A percentile compares a stretch with the other conserved stretches of the same genome.
These are phyloP conservation scores for Colletotrichum liriopes DNA, from an alignment of 2,329 filamentous ascomycete genomes.

Conservation along the genomic window DNA sequence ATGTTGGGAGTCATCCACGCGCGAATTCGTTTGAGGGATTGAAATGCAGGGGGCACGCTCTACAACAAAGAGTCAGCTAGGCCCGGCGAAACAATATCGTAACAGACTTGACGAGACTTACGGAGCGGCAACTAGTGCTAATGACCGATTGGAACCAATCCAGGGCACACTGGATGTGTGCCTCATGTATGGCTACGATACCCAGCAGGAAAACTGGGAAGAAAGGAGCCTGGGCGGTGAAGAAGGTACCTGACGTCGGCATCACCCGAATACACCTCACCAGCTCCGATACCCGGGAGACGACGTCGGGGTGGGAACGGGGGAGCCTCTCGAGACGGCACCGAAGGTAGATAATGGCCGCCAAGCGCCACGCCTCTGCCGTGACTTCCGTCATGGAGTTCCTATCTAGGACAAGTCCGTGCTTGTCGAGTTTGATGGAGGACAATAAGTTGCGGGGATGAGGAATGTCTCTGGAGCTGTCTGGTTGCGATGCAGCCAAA, in stretches of 20 bases:
- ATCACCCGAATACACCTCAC: constrained; percentile 56
- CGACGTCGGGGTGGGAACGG: constrained; percentile 54
- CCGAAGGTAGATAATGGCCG: constrained; percentile 57
- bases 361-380: constrained; percentile 59
- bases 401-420: constrained; percentile 23
- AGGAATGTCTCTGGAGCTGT: constrained; percentile 4
- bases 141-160: constrained; percentile 57
- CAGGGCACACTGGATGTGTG: constrained; percentile 50
- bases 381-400: constrained; percentile 58
- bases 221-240: constrained; percentile 60
- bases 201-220: constrained; percentile 60
- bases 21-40: constrained; percentile 53
- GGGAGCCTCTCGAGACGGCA: constrained; percentile 58
- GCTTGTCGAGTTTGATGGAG: constrained; percentile 12
- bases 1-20: constrained; percentile 53
- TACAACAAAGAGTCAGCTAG: constrained; percentile 42
- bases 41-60: constrained; percentile 59
- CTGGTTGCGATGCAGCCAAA: not conserved
- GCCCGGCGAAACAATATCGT: not conserved
- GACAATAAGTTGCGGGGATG: constrained; percentile 7
- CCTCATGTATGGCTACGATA: constrained; percentile 50
- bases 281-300: constrained; percentile 52
- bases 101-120: constrained; percentile 48
- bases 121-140: constrained; percentile 56
- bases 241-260: constrained; percentile 58